Conservation (phyloP, 2,329 filamentous ascomycete genomes). For the Rutstroemia sp. region DNA sequence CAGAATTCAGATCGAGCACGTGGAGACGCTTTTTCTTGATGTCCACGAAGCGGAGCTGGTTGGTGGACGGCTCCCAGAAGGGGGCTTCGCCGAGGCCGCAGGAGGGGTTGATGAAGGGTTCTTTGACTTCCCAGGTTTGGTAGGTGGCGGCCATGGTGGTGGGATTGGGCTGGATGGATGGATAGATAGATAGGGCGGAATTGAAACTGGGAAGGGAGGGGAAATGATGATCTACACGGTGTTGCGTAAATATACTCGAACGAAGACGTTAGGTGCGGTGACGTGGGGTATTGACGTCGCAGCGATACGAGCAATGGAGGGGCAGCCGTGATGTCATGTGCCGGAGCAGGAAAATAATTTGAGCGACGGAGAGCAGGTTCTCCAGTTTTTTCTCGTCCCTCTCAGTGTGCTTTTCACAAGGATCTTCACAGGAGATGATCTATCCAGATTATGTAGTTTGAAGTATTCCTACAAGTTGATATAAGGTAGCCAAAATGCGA, state of each 20-base stretch:
- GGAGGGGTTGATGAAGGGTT: conserved; percentile 49
- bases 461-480: neutral
- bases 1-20: conserved; percentile 57
- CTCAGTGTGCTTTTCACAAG: neutral
- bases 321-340: neutral
- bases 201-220: too few relatives aligned
- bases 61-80: conserved; percentile 59
- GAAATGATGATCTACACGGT: too few relatives aligned
- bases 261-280: too few relatives aligned
- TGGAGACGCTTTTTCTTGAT: conserved; percentile 73
- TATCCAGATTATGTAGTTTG: neutral
- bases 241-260: too few relatives aligned
- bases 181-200: too few relatives aligned
- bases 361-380: neutral
- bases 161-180: neutral
- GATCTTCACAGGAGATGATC: too few relatives aligned
- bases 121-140: conserved; percentile 38
- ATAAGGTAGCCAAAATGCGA: neutral
- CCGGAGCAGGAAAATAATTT: neutral
- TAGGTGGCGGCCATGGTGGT: conserved; percentile 21
- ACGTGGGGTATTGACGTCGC: too few relatives aligned
- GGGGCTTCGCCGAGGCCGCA: conserved; percentile 68
- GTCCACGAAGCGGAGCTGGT: conserved; percentile 71
- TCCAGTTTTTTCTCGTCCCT: neutral
- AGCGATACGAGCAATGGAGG: neutral